Base-by-base conservation (phyloP, 78 protist species). In the Bodo saltans region DNA sequence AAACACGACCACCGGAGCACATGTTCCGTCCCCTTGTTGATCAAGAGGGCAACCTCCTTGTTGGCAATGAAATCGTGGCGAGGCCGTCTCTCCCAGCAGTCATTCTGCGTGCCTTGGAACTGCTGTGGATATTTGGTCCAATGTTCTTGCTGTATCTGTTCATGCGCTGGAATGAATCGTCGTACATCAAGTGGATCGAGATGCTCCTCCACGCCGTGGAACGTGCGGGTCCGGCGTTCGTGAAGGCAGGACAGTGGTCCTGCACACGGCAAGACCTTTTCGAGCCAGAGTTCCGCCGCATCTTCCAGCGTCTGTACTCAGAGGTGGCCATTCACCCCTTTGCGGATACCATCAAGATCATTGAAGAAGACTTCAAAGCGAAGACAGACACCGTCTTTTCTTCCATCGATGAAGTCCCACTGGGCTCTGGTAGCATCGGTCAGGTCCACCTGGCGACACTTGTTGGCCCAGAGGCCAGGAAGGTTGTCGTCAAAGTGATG, bases 161-260 rank as follows among this genome's bases (percentile, higher is more conserved):
- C 60, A 17, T 47, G 60, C 17, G 17, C 60, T 23, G n/a, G n/a
- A 17, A 47, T 17, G 60, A 47, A 17, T 8, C 60, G n/a, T n/a
- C n/a, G n/a, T 47, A 47, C 60, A 17, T 23, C n/a, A 8, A 47
- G 60, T 76, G 81, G 81, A 47, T 30, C 34, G 17, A 2, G 37
- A 4, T 17, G 39, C 39, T 72, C n/a, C 41, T 72, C 47, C 26
- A 38, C 28, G 34, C 74, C 37, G 29, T 85, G 33, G 39, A 75
- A 41, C 26, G 41, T 32, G 71, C 78, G 12, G 89, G 89, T 32
- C 34, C 69, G 26, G 52, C 85, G 33, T 39, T 30, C 72, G 85
- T 83, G 68, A 87, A 87, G 81, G 68, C 67, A 30, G 89, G 70
- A 26, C 89, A 87, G 70, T 87, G 89, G 89, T 42, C 75, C 26